Evolutionary conservation across 768 basidiomycete genomes (phyloP), one percentile per base, ranked within the genome.

Genomic region (Neoboletus magnificus): DNA sequence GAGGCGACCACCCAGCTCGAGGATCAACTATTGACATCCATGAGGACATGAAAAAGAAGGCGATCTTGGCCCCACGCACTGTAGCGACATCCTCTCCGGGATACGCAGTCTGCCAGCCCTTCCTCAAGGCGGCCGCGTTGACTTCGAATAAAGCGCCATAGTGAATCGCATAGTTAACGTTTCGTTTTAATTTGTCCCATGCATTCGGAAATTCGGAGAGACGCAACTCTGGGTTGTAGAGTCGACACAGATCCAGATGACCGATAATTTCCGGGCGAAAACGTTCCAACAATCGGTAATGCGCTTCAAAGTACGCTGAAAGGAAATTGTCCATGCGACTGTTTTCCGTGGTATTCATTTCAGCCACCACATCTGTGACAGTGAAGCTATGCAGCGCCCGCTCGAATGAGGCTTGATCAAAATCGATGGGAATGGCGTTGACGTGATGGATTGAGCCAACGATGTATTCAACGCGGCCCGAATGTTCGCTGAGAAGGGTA

Each of bases 371-470:
- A 43, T 71, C 70, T 41, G 69, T 61, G 58, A 78, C 67, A 16
- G 68, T 58, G 57, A 76, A 73, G 61, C 75, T 76, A 48, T 68
- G 70, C 54, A 96, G 66, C 8, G 87, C 84, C 46, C 70, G 74
- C 52, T 82, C 74, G 77, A 83, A 96, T 10, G 87, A 93, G 25
- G 73, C 62, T 37, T 77, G 62, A 74, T 97, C 93, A 62, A 98
- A 94, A 73, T 99, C 97, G 72, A 99, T 96, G 9, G 95, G 93
- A 39, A 90, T 81, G 22, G 75, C 79, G 67, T 86, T 82, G 70
- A 94, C 93, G 64, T 98, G 96, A 69, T 99, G 97, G 8, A 99
- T 77, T 33, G 89, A 91, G 25, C 97, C 96, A 50, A 98, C 91
- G 66, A 98, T 66, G 71, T 93, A 98, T 65, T 98, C 87, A 57